phyloP scores from a whole-genome alignment of 2,329 filamentous ascomycete species.

The Neofusicoccum kwambonambiense region DNA sequence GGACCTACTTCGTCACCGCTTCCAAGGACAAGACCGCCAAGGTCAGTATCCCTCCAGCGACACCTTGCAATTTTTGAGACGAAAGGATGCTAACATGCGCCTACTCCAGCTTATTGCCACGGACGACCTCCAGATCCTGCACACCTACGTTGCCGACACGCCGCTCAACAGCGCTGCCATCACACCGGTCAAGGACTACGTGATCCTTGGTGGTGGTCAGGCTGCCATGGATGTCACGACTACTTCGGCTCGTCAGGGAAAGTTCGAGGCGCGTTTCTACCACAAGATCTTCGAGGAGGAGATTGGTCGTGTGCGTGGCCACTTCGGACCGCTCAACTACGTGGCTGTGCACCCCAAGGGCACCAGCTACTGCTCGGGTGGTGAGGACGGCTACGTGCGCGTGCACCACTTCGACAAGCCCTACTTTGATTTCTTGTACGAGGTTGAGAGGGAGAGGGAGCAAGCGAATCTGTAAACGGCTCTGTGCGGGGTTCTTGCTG shows the following conservation, averaged over 20 bases:
- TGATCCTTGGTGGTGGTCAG: slow-evolving; percentile 96
- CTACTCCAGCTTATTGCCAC: slow-evolving; percentile 69
- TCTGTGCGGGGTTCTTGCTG: slow-evolving; percentile 10
- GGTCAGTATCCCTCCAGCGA: slow-evolving; percentile 46
- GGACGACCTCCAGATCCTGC: slow-evolving; percentile 84
- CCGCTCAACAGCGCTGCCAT: slow-evolving; percentile 95
- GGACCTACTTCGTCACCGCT: slow-evolving; percentile 97
- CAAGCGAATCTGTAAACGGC: slow-evolving; percentile 37
- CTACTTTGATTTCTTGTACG: slow-evolving; percentile 98
- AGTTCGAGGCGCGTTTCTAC: slow-evolving; percentile 99
- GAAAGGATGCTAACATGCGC: neutral
- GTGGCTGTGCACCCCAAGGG: slow-evolving; percentile 90
- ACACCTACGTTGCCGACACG: slow-evolving; percentile 89
- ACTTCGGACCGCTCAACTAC: slow-evolving; percentile 96
- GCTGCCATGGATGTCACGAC: slow-evolving; percentile 99
- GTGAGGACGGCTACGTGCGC: slow-evolving; percentile 97
- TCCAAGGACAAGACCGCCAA: slow-evolving; percentile 98
- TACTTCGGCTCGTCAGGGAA: slow-evolving; percentile 89
- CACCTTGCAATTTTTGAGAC: neutral
- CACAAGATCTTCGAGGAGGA: slow-evolving; percentile 99
- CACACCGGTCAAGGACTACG: slow-evolving; percentile 93
- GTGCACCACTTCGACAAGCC: slow-evolving; percentile 98
- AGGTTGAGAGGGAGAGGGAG: slow-evolving; percentile 84
- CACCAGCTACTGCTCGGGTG: slow-evolving; percentile 89
- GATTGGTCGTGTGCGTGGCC: slow-evolving; percentile 92